phyloP scores from a whole-genome alignment of 2,329 filamentous ascomycete species.

The Epichloe bromicola region DNA sequence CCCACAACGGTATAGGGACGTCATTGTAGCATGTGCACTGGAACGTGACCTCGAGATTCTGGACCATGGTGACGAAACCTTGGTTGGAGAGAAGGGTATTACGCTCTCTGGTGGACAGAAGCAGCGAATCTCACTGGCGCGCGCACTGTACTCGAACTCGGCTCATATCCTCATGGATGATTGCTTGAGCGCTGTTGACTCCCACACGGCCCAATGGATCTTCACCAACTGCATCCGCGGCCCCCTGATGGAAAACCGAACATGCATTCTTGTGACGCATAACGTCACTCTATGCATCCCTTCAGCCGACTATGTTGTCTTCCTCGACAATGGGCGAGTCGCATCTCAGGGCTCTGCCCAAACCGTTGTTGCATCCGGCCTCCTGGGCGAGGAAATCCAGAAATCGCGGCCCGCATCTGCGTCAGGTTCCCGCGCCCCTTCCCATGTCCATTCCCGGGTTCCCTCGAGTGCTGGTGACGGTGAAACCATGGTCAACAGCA shows the following conservation, averaged over 20 bases:
- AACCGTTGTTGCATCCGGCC: conserved; percentile 75
- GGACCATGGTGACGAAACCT: conserved; percentile 80
- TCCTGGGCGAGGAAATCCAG: conserved; percentile 71
- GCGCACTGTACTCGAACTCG: conserved; percentile 91
- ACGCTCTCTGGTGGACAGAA: conserved; percentile 95
- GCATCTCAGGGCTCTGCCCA: conserved; percentile 61
- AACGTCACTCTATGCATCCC: conserved; percentile 84
- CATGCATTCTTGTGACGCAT: conserved; percentile 91
- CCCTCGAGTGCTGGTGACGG: conserved; percentile 63
- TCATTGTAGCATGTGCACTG: conserved; percentile 81
- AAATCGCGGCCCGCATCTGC: conserved; percentile 60
- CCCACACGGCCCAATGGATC: conserved; percentile 96
- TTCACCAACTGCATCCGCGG: conserved; percentile 88
- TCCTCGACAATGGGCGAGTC: conserved; percentile 78
- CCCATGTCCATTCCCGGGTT: conserved; percentile 63
- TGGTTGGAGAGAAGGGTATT: conserved; percentile 95
- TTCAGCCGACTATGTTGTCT: conserved; percentile 65
- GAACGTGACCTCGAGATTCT: conserved; percentile 87
- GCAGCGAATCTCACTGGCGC: conserved; percentile 91
- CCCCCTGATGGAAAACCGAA: conserved; percentile 74
- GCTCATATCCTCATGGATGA: conserved; percentile 86
- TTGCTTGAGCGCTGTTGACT: conserved; percentile 91
- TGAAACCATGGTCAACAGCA: conserved; percentile 39
- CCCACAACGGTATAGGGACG: conserved; percentile 70
- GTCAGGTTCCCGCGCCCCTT: conserved; percentile 59